Evolutionary conservation across 495 filamentous ascomycete genomes (phyloP), one percentile per base, ranked within the genome.

Genomic region (Physcia stellaris): DNA sequence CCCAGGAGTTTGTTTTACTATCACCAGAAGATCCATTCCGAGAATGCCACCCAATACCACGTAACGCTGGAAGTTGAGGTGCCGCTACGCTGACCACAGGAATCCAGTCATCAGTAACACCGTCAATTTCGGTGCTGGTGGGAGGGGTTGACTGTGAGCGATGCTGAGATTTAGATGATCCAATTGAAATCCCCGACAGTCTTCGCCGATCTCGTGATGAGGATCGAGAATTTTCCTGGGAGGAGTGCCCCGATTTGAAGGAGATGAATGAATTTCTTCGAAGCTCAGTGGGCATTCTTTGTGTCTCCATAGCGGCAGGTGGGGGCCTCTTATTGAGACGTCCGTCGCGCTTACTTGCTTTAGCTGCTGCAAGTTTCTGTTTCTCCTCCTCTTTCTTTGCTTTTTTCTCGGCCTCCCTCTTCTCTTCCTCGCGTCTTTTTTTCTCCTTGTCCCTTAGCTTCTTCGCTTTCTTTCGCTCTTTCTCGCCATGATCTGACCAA

Each of bases 221-320:
- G 24, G 45, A 37, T 31, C 37, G 34, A 13, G 43, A 18, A 16
- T 40, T 37, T 19, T 45, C 48, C 3, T 39, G 35, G 1, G 50
- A 53, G 4, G 43, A 43, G 17, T 37, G 43, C 4, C 43, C 43
- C 12, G 42, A 43, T 15, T 45, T 41, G 28, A 45, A 42, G 7
- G 47, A 49, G 4, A 42, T 35, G 26, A 42, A 39, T 19, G 50
- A 53, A 16, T 45, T 47, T 37, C 46, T 43, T 20, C 47, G 37
- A 21, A 53, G 36, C 10, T 40, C 47, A 13, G 43, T 24, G 3
- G 50, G 43, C 50, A 53, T 47, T 17, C 45, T 53, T 38, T 53
- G 50, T 13, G 50, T 53, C 28, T 53, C 50, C 50, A 53, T 53
- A 10, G 50, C 50, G 11, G 50, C 50, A n/a, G 50, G 50, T 6